Percentiles rank a stretch among this genome's conserved stretches.
These are phyloP conservation scores for Ganoderma lingzhi DNA, from an alignment of 1,284 basidiomycete species.

Conservation along the genomic window DNA sequence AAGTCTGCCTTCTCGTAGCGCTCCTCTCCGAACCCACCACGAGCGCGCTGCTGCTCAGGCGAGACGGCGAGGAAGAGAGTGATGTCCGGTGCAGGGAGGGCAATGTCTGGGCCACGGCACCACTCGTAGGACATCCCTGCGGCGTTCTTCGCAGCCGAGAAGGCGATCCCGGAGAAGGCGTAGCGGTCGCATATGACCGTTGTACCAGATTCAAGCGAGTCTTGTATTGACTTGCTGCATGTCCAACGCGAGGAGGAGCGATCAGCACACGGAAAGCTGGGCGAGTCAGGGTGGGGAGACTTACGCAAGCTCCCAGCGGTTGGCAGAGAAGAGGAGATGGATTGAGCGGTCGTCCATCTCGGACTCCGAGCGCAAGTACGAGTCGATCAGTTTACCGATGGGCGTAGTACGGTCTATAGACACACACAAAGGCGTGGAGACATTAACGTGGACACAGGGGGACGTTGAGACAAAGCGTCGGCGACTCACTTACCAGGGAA, in stretches of 20 bases:
- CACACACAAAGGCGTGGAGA: not conserved
- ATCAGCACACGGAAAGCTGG: not conserved
- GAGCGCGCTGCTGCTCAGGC: slow-evolving; percentile 71
- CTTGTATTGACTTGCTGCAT: slow-evolving; percentile 69
- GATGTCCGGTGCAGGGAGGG: slow-evolving; percentile 90
- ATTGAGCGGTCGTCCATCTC: slow-evolving; percentile 93
- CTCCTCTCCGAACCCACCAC: slow-evolving; percentile 93
- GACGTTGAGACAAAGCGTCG: not conserved
- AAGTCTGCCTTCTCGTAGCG: slow-evolving; percentile 86
- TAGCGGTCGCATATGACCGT: slow-evolving; percentile 93
- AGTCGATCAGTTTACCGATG: slow-evolving; percentile 94
- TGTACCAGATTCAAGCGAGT: slow-evolving; percentile 70
- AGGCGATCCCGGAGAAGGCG: slow-evolving; percentile 96
- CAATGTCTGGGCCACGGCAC: slow-evolving; percentile 87
- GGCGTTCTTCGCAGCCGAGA: slow-evolving; percentile 85
- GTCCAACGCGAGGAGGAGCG: not conserved
- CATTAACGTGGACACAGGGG: not conserved
- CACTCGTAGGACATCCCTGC: slow-evolving; percentile 64
- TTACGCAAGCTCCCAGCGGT: slow-evolving; percentile 95
- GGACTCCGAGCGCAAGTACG: slow-evolving; percentile 84
- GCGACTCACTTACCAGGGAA: slow-evolving; percentile 78
- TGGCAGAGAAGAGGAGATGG: slow-evolving; percentile 96
- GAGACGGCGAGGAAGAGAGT: slow-evolving; percentile 89
- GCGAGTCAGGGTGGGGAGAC: slow-evolving; percentile 40
- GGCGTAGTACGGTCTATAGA: slow-evolving; percentile 86